Conservation (phyloP, 2,329 filamentous ascomycete species). For the Tolypocladium inflatum region DNA sequence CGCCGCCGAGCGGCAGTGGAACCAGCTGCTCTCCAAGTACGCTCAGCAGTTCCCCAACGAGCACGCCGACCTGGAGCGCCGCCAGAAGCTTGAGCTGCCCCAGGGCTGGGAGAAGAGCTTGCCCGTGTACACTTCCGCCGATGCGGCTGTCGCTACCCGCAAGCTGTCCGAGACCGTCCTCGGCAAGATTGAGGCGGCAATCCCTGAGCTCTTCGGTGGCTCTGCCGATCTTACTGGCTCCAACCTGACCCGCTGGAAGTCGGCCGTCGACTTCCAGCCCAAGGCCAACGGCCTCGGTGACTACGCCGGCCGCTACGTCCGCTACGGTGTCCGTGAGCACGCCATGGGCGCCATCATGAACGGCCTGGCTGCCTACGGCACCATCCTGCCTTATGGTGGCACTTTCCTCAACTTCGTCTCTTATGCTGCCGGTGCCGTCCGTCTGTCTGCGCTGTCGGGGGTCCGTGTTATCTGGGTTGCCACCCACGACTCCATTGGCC, state of each 20-base stretch:
- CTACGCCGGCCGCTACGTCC: constrained; percentile 84
- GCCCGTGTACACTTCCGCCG: constrained; percentile 79
- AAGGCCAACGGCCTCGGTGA: constrained; percentile 76
- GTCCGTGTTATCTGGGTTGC: constrained; percentile 90
- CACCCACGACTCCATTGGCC: constrained; percentile 97
- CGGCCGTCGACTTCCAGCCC: constrained; percentile 93
- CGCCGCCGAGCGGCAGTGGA: constrained; percentile 89
- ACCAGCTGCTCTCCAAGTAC: constrained; percentile 86
- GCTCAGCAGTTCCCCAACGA: constrained; percentile 65
- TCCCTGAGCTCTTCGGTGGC: constrained; percentile 90
- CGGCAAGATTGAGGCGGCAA: constrained; percentile 68
- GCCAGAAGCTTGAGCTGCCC: constrained; percentile 73
- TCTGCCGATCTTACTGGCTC: constrained; percentile 97
- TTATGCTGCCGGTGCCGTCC: constrained; percentile 90
- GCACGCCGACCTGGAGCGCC: constrained; percentile 71
- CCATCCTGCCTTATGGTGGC: constrained; percentile 84
- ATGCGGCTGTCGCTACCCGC: constrained; percentile 79
- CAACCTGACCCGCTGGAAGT: constrained; percentile 98
- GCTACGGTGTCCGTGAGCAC: constrained; percentile 88
- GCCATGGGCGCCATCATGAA: constrained; percentile 90
- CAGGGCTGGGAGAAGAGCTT: constrained; percentile 94
- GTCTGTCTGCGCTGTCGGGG: constrained; percentile 85
- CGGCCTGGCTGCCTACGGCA: constrained; percentile 91
- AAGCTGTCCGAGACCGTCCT: constrained; percentile 96
- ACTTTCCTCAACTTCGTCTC: constrained; percentile 99